Percentiles rank a stretch among this genome's conserved stretches.
These are phyloP conservation scores for Skeletonema menzelii DNA, from an alignment of 108 stramenopile species.

Conservation along the genomic window DNA sequence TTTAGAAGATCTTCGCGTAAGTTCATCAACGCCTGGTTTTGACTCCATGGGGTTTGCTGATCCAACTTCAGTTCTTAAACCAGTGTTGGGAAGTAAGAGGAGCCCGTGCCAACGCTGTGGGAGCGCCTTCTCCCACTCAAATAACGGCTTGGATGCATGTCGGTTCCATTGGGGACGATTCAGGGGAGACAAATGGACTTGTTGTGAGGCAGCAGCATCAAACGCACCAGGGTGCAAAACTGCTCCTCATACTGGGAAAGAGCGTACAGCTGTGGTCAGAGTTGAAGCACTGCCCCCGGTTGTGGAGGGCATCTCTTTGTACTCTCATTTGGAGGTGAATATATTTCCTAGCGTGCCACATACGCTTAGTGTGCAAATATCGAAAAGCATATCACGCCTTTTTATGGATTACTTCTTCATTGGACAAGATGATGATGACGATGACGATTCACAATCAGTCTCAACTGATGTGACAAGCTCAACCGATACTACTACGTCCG, in stretches of 20 bases:
- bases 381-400: slow-evolving; percentile 45
- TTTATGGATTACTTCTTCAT: slow-evolving; percentile 49
- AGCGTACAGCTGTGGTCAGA: slow-evolving; percentile 45
- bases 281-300: slow-evolving; percentile 43
- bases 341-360: slow-evolving; percentile 47
- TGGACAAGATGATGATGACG: slow-evolving; percentile 28
- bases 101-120: slow-evolving; percentile 48
- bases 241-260: slow-evolving; percentile 54
- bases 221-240: slow-evolving; percentile 44
- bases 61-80: slow-evolving; percentile 33
- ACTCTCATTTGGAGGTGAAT: slow-evolving; percentile 55
- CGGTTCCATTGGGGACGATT: slow-evolving; percentile 37
- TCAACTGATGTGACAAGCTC: slow-evolving; percentile 26
- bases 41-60: slow-evolving; percentile 46
- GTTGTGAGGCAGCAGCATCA: slow-evolving; percentile 23
- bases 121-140: slow-evolving; percentile 38
- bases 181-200: slow-evolving; percentile 28
- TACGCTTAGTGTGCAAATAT: slow-evolving; percentile 39
- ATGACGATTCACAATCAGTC: slow-evolving; percentile 12
- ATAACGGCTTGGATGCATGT: slow-evolving; percentile 40
- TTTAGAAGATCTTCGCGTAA: slow-evolving; percentile 46
- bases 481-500: slow-evolving; percentile 19
- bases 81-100: slow-evolving; percentile 34
- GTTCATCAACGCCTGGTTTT: slow-evolving; percentile 36
- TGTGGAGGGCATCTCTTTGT: slow-evolving; percentile 47